Evolutionary conservation across 306 rosid genomes (phyloP).

Genomic region (Begonia masoniana): DNA sequence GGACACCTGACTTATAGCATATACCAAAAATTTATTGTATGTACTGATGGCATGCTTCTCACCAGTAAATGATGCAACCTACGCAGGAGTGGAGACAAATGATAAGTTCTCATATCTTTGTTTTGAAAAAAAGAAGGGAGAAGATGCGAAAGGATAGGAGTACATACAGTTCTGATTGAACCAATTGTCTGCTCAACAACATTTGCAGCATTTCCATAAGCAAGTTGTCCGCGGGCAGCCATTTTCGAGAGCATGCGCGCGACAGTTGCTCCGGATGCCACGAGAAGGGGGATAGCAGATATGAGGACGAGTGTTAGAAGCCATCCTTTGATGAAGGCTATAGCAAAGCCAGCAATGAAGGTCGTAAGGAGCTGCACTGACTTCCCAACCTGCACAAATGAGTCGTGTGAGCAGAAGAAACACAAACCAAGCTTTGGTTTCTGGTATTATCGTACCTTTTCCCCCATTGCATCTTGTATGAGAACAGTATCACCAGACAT

Average conservation of each 20-base stretch:
- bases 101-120: slow-evolving; percentile 6
- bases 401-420: neutral
- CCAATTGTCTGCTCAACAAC: slow-evolving; percentile 84
- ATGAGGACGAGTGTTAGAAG: slow-evolving; percentile 71
- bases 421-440: neutral
- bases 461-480: slow-evolving; percentile 96
- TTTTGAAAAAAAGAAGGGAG: slow-evolving; percentile 2
- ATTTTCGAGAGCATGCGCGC: slow-evolving; percentile 35
- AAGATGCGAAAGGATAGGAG: neutral
- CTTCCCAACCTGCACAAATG: slow-evolving; percentile 61
- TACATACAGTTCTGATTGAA: slow-evolving; percentile 73
- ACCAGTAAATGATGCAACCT: slow-evolving; percentile 88
- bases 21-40: slow-evolving; percentile 42
- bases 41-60: slow-evolving; percentile 55
- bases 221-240: slow-evolving; percentile 62
- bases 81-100: neutral
- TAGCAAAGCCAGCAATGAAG: slow-evolving; percentile 56
- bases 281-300: slow-evolving; percentile 74
- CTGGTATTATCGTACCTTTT: slow-evolving; percentile 38
- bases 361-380: slow-evolving; percentile 52
- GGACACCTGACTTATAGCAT: slow-evolving; percentile 70
- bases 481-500: slow-evolving; percentile 95
- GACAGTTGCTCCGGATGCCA: slow-evolving; percentile 43
- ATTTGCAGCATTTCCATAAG: slow-evolving; percentile 73
- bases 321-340: slow-evolving; percentile 82